Conservation (phyloP, 1,284 basidiomycete genomes). For the Flammula alnicola region DNA sequence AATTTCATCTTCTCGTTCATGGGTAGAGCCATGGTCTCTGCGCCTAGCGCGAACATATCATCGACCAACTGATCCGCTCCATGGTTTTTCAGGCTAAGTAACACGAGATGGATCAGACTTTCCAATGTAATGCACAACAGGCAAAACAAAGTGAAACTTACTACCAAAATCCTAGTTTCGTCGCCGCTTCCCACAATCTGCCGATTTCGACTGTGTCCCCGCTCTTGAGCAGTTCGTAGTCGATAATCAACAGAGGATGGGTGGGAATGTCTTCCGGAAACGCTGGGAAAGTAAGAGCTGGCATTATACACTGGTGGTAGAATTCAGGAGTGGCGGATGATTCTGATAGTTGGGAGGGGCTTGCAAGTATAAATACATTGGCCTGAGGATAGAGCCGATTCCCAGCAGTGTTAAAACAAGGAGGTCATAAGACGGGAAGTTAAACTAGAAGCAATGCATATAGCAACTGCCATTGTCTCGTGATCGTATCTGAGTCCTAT, state of each 20-base stretch:
- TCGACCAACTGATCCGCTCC: conserved; percentile 56
- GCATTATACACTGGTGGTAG: conserved; percentile 15
- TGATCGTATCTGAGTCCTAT: too few species aligned
- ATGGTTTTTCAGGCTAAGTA: conserved; percentile 62
- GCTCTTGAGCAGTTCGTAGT: conserved; percentile 47
- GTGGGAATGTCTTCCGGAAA: conserved; percentile 55
- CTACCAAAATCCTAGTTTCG: conserved; percentile 61
- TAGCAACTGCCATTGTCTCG: too few species aligned
- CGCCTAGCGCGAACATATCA: conserved; percentile 65
- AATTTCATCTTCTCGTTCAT: conserved; percentile 66
- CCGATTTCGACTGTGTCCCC: conserved; percentile 44
- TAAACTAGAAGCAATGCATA: neutral
- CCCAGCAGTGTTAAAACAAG: neutral
- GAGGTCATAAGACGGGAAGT: conserved; percentile 4
- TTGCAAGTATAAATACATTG: neutral
- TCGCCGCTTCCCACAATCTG: conserved; percentile 55
- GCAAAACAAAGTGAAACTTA: too few species aligned
- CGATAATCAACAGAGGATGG: conserved; percentile 56
- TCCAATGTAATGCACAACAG: too few species aligned
- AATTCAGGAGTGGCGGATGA: neutral
- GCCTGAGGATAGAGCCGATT: neutral
- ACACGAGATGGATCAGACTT: too few species aligned
- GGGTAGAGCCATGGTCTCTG: conserved; percentile 60
- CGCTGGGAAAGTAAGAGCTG: conserved; percentile 35
- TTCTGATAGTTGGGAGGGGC: neutral